Conservation (phyloP, 2,329 filamentous ascomycete genomes). For the Pochonia chlamydosporia region DNA sequence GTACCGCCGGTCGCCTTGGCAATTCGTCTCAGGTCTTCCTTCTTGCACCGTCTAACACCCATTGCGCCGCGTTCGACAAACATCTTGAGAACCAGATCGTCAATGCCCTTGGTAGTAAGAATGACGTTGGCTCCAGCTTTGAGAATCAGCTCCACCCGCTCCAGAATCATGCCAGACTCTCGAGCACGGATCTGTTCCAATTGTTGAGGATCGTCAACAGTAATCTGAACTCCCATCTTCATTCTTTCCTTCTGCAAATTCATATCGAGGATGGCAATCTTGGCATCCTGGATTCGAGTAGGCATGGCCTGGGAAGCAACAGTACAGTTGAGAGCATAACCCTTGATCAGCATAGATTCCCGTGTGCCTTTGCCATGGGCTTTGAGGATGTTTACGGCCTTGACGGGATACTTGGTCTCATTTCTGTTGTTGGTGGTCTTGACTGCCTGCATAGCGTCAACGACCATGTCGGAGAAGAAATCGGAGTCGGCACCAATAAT, state of each 20-base stretch:
- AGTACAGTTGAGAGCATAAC: slow-evolving; percentile 97
- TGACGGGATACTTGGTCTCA: slow-evolving; percentile 95
- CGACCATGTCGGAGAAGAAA: slow-evolving; percentile 96
- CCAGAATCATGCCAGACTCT: slow-evolving; percentile 87
- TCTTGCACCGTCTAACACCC: slow-evolving; percentile 94
- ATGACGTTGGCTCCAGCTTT: slow-evolving; percentile 96
- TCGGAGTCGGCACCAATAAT: slow-evolving; percentile 94
- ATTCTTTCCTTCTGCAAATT: slow-evolving; percentile 98
- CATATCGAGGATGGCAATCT: slow-evolving; percentile 96
- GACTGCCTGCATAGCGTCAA: slow-evolving; percentile 92
- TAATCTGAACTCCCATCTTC: slow-evolving; percentile 98
- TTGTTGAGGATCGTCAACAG: slow-evolving; percentile 93
- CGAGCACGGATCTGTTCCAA: slow-evolving; percentile 94
- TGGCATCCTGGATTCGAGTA: slow-evolving; percentile 85
- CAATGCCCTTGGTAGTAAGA: slow-evolving; percentile 96
- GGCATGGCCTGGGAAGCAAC: slow-evolving; percentile 98
- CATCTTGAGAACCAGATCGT: slow-evolving; percentile 89
- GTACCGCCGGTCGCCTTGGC: slow-evolving; percentile 94
- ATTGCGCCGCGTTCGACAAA: slow-evolving; percentile 95
- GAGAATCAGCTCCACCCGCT: slow-evolving; percentile 93
- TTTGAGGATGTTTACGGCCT: slow-evolving; percentile 98
- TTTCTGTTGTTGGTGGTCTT: slow-evolving; percentile 87
- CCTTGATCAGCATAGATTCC: slow-evolving; percentile 88
- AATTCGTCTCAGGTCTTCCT: slow-evolving; percentile 94
- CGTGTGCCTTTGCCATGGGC: slow-evolving; percentile 89